Evolutionary conservation across 164 flowering plant species (phyloP).

Genomic region (Litsea cubeba): DNA sequence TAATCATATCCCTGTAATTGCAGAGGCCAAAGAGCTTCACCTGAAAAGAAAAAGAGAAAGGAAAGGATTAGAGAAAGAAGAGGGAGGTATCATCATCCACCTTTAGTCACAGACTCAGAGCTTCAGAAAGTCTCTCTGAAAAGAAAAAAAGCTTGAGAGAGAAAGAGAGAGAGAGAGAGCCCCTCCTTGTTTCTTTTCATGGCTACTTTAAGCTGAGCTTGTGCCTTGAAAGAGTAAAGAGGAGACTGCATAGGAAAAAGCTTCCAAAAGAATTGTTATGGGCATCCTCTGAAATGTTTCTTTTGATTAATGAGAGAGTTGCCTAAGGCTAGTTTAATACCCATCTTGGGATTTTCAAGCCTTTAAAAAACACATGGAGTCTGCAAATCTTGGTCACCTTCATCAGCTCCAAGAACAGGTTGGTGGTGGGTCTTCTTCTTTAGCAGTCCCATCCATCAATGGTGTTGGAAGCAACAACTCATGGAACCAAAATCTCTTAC

Average conservation of each 20-base stretch:
- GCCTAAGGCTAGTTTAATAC: conserved; percentile 24
- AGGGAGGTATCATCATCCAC: conserved; percentile 6
- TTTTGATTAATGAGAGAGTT: conserved; percentile 38
- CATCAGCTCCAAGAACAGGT: conserved; percentile 50
- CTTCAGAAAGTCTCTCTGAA: conserved; percentile 24
- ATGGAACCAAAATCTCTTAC: conserved; percentile 46
- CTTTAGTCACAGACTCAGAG: conserved; percentile 13
- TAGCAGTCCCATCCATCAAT: conserved; percentile 37
- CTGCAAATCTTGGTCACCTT: conserved; percentile 62
- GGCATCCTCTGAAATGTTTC: conserved; percentile 56
- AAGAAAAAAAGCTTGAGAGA: conserved; percentile 14
- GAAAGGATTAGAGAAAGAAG: conserved; percentile 10
- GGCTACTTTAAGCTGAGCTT: conserved; percentile 37
- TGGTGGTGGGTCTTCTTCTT: conserved; percentile 39
- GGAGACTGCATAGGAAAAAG: conserved; percentile 33
- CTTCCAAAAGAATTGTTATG: conserved; percentile 36
- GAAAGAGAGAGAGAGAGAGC: background rate
- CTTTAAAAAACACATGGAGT: conserved; percentile 54
- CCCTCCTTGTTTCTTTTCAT: conserved; percentile 35
- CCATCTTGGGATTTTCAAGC: conserved; percentile 74
- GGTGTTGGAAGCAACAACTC: conserved; percentile 31
- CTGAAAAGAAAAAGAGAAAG: conserved; percentile 9
- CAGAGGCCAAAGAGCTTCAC: conserved; percentile 28
- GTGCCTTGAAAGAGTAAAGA: conserved; percentile 57
- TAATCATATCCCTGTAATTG: conserved; percentile 64